Conservation (phyloP, 306 rosid species). For the Albizia julibrissin region DNA sequence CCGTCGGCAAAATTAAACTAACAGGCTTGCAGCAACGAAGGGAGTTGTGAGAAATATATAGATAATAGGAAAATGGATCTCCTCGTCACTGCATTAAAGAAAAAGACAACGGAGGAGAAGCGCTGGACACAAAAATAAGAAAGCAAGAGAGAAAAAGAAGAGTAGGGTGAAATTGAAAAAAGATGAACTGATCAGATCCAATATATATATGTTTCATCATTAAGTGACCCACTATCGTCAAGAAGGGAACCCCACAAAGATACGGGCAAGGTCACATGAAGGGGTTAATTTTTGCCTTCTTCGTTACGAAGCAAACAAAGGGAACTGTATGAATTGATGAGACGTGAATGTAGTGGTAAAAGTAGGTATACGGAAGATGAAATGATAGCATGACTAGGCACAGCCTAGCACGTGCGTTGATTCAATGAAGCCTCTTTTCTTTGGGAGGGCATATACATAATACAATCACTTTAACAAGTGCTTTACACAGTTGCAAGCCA, state of each 20-base stretch:
- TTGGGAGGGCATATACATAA: neutral
- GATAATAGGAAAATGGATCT: too few relatives aligned
- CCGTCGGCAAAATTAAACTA: too few relatives aligned
- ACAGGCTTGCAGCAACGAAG: too few relatives aligned
- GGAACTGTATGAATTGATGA: neutral
- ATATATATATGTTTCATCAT: neutral
- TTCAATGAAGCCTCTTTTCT: neutral
- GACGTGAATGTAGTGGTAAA: neutral
- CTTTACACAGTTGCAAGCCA: neutral
- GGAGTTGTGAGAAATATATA: too few relatives aligned
- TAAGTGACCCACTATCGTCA: neutral
- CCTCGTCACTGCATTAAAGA: too few relatives aligned
- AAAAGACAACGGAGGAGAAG: too few relatives aligned
- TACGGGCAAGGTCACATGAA: neutral
- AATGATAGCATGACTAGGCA: neutral
- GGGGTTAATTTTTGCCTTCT: constrained; percentile 25
- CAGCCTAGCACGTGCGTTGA: neutral
- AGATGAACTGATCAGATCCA: neutral
- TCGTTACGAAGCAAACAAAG: constrained; percentile 30
- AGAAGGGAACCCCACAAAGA: neutral
- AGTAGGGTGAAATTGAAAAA: neutral
- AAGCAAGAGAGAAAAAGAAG: neutral
- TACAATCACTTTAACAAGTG: neutral
- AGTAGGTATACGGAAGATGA: neutral
- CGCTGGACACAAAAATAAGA: neutral